Evolutionary conservation across 495 filamentous ascomycete species (phyloP), one percentile per base, ranked within the genome.

Genomic region (Pseudomonodictys pantanalensis): DNA sequence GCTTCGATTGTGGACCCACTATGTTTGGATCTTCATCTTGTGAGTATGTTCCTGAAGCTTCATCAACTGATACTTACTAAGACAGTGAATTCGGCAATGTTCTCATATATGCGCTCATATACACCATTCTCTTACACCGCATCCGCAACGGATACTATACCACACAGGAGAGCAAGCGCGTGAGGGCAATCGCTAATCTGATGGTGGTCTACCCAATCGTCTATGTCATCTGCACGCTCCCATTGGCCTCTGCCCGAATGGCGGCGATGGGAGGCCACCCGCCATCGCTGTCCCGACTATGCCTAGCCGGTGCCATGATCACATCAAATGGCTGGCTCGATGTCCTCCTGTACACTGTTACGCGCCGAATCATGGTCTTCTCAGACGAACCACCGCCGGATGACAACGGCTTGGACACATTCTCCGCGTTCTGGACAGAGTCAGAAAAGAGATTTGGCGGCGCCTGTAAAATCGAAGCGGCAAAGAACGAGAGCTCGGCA

Each of bases 181-280:
- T 57, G 1, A 68, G 58, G 39, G 23, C 56, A 11, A 64, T 61
- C 38, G 52, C 60, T 2, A 68, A 64, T 38, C 39, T 85, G 75
- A 80, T 92, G 88, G 79, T 90, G 23, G 80, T 89, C 46, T 92
- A 92, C 65, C 87, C 88, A 0, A 71, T 89, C 47, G 84, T 89
- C 61, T 92, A 90, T 66, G 77, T 89, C 25, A 66, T 88, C 22
- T 85, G 86, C 65, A 90, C 86, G 2, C 75, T 86, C 1, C 88
- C 88, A 1, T 77, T 92, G 0, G 88, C 87, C 10, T 76, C 82
- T 0, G 83, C 83, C 32, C 84, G 87, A 66, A 84, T 90, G 74
- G 77, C 81, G 11, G 78, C 77, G 6, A 86, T 88, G 69, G 76
- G 81, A 17, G 80, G 81, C 22, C 71, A 74, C 35, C 58, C 75